A percentile compares a stretch with the other conserved stretches of the same genome.
Conservation (phyloP, 208 protist genomes). For the Naegleria lovaniensis region DNA sequence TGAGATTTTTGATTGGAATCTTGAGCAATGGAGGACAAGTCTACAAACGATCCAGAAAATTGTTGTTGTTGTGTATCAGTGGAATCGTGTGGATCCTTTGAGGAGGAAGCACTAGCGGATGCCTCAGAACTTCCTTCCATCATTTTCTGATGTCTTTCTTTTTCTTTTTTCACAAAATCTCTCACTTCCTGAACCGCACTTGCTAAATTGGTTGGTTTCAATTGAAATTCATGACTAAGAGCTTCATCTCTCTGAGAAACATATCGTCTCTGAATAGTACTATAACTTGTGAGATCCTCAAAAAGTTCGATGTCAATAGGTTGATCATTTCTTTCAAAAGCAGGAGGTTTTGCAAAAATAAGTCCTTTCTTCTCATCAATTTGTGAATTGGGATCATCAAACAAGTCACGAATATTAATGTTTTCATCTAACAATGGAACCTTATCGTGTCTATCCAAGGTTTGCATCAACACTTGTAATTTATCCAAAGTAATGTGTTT, state of each 20-base stretch:
- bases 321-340: background rate
- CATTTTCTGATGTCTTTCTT: background rate
- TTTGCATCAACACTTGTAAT: background rate
- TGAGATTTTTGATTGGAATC: background rate
- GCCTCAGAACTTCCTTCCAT: background rate
- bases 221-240: background rate
- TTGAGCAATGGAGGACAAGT: background rate
- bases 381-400: background rate
- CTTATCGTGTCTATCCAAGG: conserved; percentile 5
- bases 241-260: background rate
- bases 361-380: background rate
- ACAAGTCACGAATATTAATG: background rate
- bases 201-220: background rate
- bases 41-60: too few species aligned
- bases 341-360: background rate
- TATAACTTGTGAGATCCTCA: background rate
- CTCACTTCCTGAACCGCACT: background rate
- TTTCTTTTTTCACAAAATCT: background rate
- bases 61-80: too few species aligned
- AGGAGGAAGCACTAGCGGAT: background rate
- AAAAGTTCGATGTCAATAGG: background rate
- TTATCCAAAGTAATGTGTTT: background rate
- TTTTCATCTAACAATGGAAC: background rate
- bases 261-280: background rate
- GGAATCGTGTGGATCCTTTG: background rate